A percentile compares a stretch with the other conserved stretches of the same genome.
These are phyloP conservation scores for Penicillium polonicum DNA, from an alignment of 2,329 filamentous ascomycete species.

Conservation along the genomic window DNA sequence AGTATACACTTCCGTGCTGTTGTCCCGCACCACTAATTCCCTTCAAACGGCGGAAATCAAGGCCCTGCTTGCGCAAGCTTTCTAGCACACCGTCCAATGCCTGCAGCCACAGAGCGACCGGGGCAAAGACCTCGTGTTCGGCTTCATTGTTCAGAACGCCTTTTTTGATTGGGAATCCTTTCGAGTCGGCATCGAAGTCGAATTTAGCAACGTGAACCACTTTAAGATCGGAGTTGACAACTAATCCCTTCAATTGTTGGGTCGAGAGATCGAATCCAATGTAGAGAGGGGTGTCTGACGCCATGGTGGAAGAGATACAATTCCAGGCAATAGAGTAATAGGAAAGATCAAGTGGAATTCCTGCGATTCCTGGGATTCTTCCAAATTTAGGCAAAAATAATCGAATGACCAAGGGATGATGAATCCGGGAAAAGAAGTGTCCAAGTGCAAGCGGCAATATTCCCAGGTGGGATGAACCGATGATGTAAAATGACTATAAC, in stretches of 20 bases:
- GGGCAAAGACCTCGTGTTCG: conserved; percentile 87
- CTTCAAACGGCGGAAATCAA: conserved; percentile 71
- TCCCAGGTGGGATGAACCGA: conserved; percentile 7
- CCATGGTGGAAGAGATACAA: conserved; percentile 29
- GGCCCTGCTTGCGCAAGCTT: conserved; percentile 66
- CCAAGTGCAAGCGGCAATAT: conserved; percentile 9
- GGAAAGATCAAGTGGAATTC: not conserved
- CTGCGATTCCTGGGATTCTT: not conserved
- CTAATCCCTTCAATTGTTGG: conserved; percentile 92
- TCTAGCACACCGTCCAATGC: conserved; percentile 81
- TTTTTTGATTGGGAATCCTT: conserved; percentile 77
- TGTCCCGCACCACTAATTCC: conserved; percentile 91
- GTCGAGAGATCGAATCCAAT: conserved; percentile 95
- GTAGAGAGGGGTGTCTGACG: conserved; percentile 63
- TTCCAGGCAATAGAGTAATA: not conserved
- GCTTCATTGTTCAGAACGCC: conserved; percentile 79
- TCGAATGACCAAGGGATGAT: not conserved
- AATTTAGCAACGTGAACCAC: conserved; percentile 84
- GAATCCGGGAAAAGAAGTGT: conserved; percentile 1
- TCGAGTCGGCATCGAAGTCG: conserved; percentile 86
- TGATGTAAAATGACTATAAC: conserved; percentile 22
- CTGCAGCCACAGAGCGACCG: conserved; percentile 92
- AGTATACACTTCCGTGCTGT: conserved; percentile 97
- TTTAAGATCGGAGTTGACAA: conserved; percentile 78
- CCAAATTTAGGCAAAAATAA: not conserved